These are phyloP conservation scores for Tuber aestivum DNA, from an alignment of 495 filamentous ascomycete species.

Conservation along the genomic window DNA sequence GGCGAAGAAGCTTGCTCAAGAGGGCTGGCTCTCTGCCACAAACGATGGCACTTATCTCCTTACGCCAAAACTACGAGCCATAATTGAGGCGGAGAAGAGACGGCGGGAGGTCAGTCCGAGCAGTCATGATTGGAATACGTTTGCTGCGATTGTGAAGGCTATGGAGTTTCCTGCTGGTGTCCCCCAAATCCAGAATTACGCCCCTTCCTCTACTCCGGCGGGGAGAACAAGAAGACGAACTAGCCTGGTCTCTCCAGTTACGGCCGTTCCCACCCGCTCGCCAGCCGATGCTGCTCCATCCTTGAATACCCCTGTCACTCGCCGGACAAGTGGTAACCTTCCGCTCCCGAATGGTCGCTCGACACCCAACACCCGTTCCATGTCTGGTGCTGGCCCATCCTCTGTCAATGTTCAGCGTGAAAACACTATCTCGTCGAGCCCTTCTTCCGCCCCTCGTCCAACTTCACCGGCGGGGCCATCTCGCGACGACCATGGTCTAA, in stretches of 20 bases:
- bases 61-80: constrained; percentile 24
- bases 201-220: constrained; percentile 16
- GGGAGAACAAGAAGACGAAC: constrained; percentile 22
- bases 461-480: neutral
- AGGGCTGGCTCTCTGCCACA: constrained; percentile 29
- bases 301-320: neutral
- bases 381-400: neutral
- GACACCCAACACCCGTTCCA: neutral
- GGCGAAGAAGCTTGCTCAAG: constrained; percentile 34
- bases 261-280: neutral
- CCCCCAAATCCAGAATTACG: neutral
- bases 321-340: neutral
- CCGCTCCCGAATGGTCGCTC: neutral
- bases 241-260: constrained; percentile 6
- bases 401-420: neutral
- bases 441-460: neutral
- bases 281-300: neutral
- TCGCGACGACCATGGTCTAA: neutral
- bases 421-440: neutral
- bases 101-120: constrained; percentile 29
- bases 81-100: constrained; percentile 33
- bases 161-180: constrained; percentile 13
- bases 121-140: constrained; percentile 41
- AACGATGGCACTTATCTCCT: constrained; percentile 20
- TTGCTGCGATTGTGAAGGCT: constrained; percentile 27